These are phyloP conservation scores for Bryum argenteum DNA, from an alignment of 225 moss, liverwort and hornwort species.

Conservation along the genomic window DNA sequence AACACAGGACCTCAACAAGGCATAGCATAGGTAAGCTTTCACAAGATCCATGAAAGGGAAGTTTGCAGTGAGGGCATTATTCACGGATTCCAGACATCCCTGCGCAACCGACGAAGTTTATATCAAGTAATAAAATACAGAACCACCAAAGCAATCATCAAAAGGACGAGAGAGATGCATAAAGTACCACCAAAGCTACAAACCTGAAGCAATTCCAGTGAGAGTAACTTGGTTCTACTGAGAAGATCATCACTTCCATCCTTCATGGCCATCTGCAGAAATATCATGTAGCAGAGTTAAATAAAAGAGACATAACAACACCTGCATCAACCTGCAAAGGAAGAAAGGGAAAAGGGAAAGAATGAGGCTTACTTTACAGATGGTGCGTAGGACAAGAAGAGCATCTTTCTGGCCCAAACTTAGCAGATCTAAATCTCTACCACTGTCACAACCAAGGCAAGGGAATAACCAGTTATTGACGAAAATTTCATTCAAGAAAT, in stretches of 20 bases:
- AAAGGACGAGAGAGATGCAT: neutral
- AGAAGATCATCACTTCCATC: conserved; percentile 94
- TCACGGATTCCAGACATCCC: conserved; percentile 86
- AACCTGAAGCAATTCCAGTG: conserved; percentile 96
- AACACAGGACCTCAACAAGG: conserved; percentile 89
- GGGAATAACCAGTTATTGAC: conserved; percentile 2
- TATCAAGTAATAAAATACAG: neutral
- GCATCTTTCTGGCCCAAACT: conserved; percentile 92
- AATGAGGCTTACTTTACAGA: conserved; percentile 75
- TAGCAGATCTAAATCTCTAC: conserved; percentile 81
- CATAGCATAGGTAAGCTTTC: conserved; percentile 95
- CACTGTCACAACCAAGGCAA: conserved; percentile 50
- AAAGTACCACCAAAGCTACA: conserved; percentile 19
- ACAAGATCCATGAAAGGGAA: conserved; percentile 94
- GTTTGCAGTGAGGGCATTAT: conserved; percentile 80
- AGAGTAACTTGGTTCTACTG: conserved; percentile 89
- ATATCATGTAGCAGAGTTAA: conserved; percentile 15
- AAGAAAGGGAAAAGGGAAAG: conserved; percentile 15
- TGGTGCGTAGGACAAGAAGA: conserved; percentile 88
- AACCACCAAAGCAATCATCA: neutral
- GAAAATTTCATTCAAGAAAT: neutral
- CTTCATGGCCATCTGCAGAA: conserved; percentile 92
- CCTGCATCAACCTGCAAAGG: conserved; percentile 1
- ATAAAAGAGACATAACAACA: conserved; percentile 2
- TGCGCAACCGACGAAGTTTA: conserved; percentile 32